These are phyloP conservation scores for Coccomyxa sp. DNA, from an alignment of 139 green algal genomes.

Conservation along the genomic window DNA sequence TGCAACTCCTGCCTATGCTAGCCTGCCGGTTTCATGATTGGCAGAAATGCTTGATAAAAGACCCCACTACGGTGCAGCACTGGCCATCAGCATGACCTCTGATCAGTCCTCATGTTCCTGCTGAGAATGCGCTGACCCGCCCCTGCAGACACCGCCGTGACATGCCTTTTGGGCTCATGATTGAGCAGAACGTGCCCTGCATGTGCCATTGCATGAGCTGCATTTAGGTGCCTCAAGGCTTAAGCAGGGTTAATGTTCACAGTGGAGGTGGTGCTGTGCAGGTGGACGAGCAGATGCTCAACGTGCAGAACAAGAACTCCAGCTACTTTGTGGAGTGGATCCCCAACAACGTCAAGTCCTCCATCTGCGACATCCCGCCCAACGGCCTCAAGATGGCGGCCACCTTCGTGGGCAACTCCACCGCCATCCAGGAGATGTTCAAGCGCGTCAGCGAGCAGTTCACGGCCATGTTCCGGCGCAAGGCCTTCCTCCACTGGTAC, in stretches of 20 bases:
- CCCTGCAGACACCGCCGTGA: too few relatives aligned
- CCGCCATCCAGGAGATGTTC: constrained; percentile 93
- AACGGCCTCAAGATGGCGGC: constrained; percentile 94
- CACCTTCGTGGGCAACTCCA: constrained; percentile 96
- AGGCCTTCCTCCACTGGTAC: constrained; percentile 83
- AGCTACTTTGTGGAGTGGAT: constrained; percentile 99
- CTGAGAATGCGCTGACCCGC: too few relatives aligned
- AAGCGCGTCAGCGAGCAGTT: constrained; percentile 93
- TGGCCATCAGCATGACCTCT: too few relatives aligned
- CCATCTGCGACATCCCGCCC: constrained; percentile 93
- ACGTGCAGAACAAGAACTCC: constrained; percentile 96
- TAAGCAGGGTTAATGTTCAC: neutral
- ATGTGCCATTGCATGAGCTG: too few relatives aligned
- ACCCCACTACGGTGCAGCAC: too few relatives aligned
- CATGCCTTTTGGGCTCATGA: too few relatives aligned
- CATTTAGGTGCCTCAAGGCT: neutral
- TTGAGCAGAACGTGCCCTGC: too few relatives aligned
- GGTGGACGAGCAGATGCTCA: constrained; percentile 94
- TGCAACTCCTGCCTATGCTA: too few relatives aligned
- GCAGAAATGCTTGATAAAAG: too few relatives aligned
- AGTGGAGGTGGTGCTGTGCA: constrained; percentile 11
- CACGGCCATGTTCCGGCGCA: constrained; percentile 95
- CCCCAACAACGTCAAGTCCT: constrained; percentile 98
- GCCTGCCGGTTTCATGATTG: too few relatives aligned
- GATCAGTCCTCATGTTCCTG: too few relatives aligned